A percentile compares a stretch with the other conserved stretches of the same genome.
These are phyloP conservation scores for Lagerstroemia speciosa DNA, from an alignment of 345 rosid genomes.

Conservation along the genomic window DNA sequence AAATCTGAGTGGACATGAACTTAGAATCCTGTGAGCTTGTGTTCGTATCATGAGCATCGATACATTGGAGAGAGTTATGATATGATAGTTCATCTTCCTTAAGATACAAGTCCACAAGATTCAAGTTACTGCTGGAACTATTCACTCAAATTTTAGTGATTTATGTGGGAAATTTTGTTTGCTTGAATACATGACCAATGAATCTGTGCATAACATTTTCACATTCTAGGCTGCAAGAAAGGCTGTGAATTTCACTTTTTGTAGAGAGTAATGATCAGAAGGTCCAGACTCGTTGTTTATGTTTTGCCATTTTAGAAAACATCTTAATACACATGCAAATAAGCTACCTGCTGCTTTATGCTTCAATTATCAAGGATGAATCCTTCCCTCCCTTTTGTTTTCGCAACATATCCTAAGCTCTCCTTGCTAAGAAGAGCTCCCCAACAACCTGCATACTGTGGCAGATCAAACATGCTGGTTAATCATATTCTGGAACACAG, in stretches of 20 bases:
- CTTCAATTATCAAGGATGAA: background rate
- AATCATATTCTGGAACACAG: too few relatives aligned
- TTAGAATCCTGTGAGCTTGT: background rate
- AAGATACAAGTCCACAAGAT: background rate
- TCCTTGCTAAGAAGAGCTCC: too few relatives aligned
- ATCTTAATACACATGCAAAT: background rate
- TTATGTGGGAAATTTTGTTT: background rate
- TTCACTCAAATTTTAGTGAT: background rate
- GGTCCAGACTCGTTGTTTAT: background rate
- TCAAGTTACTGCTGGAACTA: background rate
- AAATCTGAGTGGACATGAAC: background rate
- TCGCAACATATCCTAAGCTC: too few relatives aligned
- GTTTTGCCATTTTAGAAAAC: background rate
- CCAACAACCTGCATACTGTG: too few relatives aligned
- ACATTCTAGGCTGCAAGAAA: background rate
- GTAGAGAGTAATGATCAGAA: conserved; percentile 1
- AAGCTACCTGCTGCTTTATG: background rate
- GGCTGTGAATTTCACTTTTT: background rate
- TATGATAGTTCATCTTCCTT: background rate
- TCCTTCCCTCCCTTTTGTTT: too few relatives aligned
- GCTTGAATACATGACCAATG: background rate
- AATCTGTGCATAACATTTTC: background rate
- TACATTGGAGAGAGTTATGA: background rate
- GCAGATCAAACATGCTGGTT: too few relatives aligned
- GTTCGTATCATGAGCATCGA: background rate